These are phyloP conservation scores for Hypoxylon subgilvum DNA, from an alignment of 495 filamentous ascomycete genomes.

Conservation along the genomic window DNA sequence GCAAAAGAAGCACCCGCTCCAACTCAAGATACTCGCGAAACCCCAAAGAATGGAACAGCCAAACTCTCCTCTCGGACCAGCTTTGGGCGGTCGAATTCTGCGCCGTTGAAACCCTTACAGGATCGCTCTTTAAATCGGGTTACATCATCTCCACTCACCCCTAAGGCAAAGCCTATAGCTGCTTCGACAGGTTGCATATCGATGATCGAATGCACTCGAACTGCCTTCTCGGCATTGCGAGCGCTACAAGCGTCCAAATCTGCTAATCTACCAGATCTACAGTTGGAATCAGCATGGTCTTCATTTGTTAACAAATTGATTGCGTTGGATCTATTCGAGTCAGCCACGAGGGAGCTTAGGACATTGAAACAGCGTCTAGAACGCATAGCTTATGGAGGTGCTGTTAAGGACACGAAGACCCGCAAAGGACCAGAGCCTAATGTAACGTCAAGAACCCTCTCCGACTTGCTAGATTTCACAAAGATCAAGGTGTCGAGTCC, in stretches of 20 bases:
- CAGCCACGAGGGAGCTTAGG: constrained; percentile 79
- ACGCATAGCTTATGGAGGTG: constrained; percentile 41
- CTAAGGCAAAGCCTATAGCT: constrained; percentile 10
- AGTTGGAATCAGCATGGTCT: constrained; percentile 84
- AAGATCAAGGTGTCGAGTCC: constrained; percentile 46
- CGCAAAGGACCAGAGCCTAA: constrained; percentile 38
- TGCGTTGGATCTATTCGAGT: constrained; percentile 71
- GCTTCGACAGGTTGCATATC: constrained; percentile 47
- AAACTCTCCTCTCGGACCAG: constrained; percentile 47
- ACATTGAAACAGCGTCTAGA: constrained; percentile 69
- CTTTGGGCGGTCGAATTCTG: constrained; percentile 54
- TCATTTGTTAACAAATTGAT: constrained; percentile 76
- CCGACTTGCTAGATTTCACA: constrained; percentile 68
- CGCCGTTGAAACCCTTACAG: constrained; percentile 58
- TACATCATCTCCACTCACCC: constrained; percentile 50
- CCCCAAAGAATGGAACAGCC: constrained; percentile 38
- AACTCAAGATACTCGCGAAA: constrained; percentile 36
- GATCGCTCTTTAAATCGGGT: constrained; percentile 60
- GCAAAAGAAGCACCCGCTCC: constrained; percentile 56
- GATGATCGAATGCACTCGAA: constrained; percentile 75
- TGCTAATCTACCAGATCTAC: constrained; percentile 64
- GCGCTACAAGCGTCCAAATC: constrained; percentile 58
- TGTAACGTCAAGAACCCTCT: constrained; percentile 54
- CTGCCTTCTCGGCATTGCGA: constrained; percentile 74
- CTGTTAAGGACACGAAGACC: constrained; percentile 35